Percentiles rank a stretch among this genome's conserved stretches.
phyloP scores from a whole-genome alignment of 345 rosid genomes.

The Raphanus sativus region DNA sequence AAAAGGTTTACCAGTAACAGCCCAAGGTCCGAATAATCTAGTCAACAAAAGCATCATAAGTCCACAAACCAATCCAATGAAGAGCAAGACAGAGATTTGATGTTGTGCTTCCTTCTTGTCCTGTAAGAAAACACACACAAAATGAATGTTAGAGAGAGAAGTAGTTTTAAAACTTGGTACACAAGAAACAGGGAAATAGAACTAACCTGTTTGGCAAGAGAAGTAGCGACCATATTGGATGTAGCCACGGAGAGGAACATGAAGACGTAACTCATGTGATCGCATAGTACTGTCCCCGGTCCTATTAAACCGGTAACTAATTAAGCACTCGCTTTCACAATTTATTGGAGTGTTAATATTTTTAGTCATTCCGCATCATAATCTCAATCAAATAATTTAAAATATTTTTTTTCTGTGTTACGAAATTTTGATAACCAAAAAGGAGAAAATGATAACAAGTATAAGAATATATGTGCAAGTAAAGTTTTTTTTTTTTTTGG shows the following conservation, averaged over 20 bases:
- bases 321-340: not conserved
- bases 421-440: too few relatives aligned
- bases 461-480: not conserved
- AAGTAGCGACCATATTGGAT: conserved; percentile 90
- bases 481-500: too few relatives aligned
- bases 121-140: conserved; percentile 38
- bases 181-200: not conserved
- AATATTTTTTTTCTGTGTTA: not conserved
- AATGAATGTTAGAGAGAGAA: not conserved
- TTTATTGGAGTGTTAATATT: too few relatives aligned
- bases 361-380: not conserved
- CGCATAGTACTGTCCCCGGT: conserved; percentile 90
- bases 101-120: conserved; percentile 80
- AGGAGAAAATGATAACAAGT: too few relatives aligned
- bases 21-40: conserved; percentile 67
- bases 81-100: conserved; percentile 72
- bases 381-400: not conserved
- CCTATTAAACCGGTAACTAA: conserved; percentile 49
- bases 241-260: conserved; percentile 94
- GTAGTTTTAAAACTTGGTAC: not conserved
- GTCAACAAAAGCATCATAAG: conserved; percentile 70
- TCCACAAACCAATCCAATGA: conserved; percentile 75
- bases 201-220: conserved; percentile 72
- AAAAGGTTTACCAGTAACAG: conserved; percentile 63
- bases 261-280: conserved; percentile 66